Conservation (phyloP, 768 basidiomycete species). For the Zangia roseola region DNA sequence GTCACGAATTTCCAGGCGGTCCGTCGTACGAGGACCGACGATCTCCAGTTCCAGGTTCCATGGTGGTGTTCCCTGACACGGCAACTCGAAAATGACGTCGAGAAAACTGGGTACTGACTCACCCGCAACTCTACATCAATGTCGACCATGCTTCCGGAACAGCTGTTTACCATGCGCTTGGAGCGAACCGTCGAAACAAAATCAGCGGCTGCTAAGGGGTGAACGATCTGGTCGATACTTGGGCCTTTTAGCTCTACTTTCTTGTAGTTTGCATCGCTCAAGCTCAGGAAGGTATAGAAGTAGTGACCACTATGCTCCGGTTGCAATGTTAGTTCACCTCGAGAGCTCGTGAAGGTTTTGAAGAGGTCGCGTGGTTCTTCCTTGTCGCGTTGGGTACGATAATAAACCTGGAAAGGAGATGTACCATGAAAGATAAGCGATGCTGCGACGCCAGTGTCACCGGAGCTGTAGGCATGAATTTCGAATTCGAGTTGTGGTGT, state of each 20-base stretch:
- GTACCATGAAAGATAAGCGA: slow-evolving; percentile 84
- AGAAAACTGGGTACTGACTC: slow-evolving; percentile 18
- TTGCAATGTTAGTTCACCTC: slow-evolving; percentile 80
- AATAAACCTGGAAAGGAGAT: slow-evolving; percentile 85
- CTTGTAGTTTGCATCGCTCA: slow-evolving; percentile 85
- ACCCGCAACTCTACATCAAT: slow-evolving; percentile 83
- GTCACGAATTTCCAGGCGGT: slow-evolving; percentile 52
- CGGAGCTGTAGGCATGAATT: slow-evolving; percentile 52
- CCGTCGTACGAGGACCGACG: slow-evolving; percentile 68
- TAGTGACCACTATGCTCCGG: slow-evolving; percentile 91
- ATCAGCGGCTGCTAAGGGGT: slow-evolving; percentile 80
- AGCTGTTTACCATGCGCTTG: slow-evolving; percentile 66
- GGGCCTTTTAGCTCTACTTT: slow-evolving; percentile 71
- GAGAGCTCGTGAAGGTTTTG: slow-evolving; percentile 62
- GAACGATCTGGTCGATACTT: slow-evolving; percentile 84
- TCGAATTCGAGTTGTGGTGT: slow-evolving; percentile 2
- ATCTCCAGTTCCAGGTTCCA: slow-evolving; percentile 86
- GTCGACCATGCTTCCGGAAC: slow-evolving; percentile 72
- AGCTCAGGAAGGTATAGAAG: slow-evolving; percentile 71
- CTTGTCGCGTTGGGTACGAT: slow-evolving; percentile 69
- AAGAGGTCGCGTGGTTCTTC: slow-evolving; percentile 58
- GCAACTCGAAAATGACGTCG: not conserved
- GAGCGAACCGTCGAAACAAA: slow-evolving; percentile 51
- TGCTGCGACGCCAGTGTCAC: slow-evolving; percentile 89
- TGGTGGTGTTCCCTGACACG: slow-evolving; percentile 75